Evolutionary conservation across 192 early-diverging fungal genomes (phyloP), one percentile per base, ranked within the genome.

Genomic region (Geranomyces michiganensis): DNA sequence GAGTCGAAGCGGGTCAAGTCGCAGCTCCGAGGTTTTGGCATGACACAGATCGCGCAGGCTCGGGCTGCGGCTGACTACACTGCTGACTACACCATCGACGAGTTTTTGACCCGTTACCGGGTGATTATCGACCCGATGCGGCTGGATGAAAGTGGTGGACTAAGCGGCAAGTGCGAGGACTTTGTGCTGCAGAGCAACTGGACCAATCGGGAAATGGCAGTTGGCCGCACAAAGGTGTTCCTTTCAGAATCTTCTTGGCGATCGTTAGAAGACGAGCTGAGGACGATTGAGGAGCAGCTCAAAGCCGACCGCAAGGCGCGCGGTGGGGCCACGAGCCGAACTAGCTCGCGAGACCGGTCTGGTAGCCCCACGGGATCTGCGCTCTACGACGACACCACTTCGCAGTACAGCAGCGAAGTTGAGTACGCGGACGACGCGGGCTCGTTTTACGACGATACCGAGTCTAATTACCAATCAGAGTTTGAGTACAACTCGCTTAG

Each of bases 51-150:
- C 53, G 83, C 87, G 10, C 76, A 80, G 46, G 84, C 90, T n/a
- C 79, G 85, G n/a, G 81, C 85, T 6, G 76, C 81, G 14, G 77
- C 73, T 30, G 92, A 93, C 68, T 96, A 89, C 78, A 91, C 89
- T 1, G 82, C 88, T 10, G 77, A 76, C 24, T 87, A 92, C 70
- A 66, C 81, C 0, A 92, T 92, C 73, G 84, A 85, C 9, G 86
- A 91, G 22, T 94, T 96, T 65, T 71, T 92, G 13, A 67, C 74
- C 19, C 86, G 91, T n/a, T 96, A 93, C 71, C 77, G 79, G 32
- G 74, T 80, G 0, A 83, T 93, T 5, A 73, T 89, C 2, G 78
- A 77, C 41, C 81, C 81, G 13, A 68, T 82, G 53, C 33, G 68
- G 4, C 49, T 82, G 65, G 76, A 79, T 36, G 61, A 68, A 36